Conservation (phyloP, 2,329 filamentous ascomycete species). For the Exophiala xenobiotica region DNA sequence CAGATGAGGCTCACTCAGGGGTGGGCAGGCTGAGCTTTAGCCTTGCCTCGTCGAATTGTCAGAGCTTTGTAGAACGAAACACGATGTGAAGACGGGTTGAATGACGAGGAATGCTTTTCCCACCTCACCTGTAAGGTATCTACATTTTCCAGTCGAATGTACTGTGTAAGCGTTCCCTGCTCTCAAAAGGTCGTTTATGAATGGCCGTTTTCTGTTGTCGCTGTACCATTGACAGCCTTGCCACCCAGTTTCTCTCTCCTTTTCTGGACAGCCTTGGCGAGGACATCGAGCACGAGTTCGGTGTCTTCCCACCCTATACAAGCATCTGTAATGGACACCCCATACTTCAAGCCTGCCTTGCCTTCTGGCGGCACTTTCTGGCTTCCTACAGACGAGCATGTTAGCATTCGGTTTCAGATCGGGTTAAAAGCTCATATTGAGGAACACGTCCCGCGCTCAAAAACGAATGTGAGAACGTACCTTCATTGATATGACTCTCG, state of each 20-base stretch:
- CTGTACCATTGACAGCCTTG: conserved; percentile 12
- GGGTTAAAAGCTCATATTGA: conserved; percentile 65
- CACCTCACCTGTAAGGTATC: too few species aligned
- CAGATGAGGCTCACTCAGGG: too few species aligned
- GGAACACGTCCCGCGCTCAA: too few species aligned
- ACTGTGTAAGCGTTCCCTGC: too few species aligned
- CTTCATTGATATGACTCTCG: conserved; percentile 94
- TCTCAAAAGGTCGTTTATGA: background rate
- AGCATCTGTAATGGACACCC: conserved; percentile 37
- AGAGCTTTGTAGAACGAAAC: too few species aligned
- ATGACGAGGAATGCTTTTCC: too few species aligned
- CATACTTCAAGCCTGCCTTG: conserved; percentile 35
- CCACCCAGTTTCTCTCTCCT: conserved; percentile 55
- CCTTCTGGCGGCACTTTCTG: conserved; percentile 36
- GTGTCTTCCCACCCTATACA: conserved; percentile 96
- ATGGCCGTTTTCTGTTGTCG: conserved; percentile 10
- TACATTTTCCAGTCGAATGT: too few species aligned
- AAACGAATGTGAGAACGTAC: conserved; percentile 55
- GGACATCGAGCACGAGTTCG: conserved; percentile 69
- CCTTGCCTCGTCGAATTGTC: too few species aligned
- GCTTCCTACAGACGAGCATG: conserved; percentile 32
- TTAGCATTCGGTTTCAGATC: background rate
- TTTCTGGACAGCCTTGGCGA: conserved; percentile 77
- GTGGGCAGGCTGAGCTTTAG: too few species aligned
- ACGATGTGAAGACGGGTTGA: too few species aligned